Evolutionary conservation across 331 rosid species (phyloP), one percentile per base, ranked within the genome.

Genomic region (Quercus phellos): DNA sequence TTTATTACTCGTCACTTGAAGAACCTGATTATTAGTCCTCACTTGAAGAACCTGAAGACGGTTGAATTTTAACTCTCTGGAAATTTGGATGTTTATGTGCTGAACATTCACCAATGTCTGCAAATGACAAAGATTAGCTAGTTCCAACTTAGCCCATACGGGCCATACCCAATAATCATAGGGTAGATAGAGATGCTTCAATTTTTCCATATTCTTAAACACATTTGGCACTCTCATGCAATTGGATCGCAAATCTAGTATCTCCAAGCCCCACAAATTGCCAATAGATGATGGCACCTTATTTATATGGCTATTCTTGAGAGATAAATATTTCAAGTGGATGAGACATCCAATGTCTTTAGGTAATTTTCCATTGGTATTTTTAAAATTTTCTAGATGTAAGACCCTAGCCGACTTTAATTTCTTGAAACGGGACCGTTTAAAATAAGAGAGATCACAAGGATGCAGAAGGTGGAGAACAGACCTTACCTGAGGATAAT

Each of bases 151-250:
- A 51, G 32, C 4, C 74, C 75, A 16, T 29, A 29, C 4, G 4
- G 32, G 32, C 32, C 42, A 27, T 26, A 46, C 61, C 1, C 84
- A 85, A 58, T 83, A 85, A 0, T 78, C 70, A 61, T 77, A 80
- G 9, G 87, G 87, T 35, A 87, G 81, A 80, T 82, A 82, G 26
- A 87, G 51, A 51, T 85, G 91, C 53, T 88, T 88, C 68, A 88
- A 60, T 16, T 27, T 76, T 19, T 70, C 55, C 84, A 85, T 38
- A 54, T 76, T 79, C 78, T 83, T 78, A 76, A 88, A 76, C 2
- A 88, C 83, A 59, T 83, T 85, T 53, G 91, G 91, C 30, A 88
- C 74, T 78, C 73, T 64, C 86, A 30, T 30, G 34, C 34, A 3
- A 30, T 0, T 0, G 5, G 34, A 30, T 3, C 73, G 79, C 56